Evolutionary conservation across 164 flowering plant genomes (phyloP), one percentile per base, ranked within the genome.

Genomic region (Magnolia changhungtana): DNA sequence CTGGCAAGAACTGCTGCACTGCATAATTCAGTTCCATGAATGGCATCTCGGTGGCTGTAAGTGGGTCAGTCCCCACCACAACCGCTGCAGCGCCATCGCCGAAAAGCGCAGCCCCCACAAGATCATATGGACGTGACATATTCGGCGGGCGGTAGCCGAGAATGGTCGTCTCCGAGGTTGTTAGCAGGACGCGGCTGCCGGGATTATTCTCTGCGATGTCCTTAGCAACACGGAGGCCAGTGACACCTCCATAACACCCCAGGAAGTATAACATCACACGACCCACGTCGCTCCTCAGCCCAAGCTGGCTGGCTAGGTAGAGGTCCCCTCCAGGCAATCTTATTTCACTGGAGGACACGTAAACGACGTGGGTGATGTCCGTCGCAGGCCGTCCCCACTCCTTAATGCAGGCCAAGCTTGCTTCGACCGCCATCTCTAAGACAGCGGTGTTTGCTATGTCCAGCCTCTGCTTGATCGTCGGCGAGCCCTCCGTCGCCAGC

Each of bases 141-240:
- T 77, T 89, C 8, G 94, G 92, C 0, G 92, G 92, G 19, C 92
- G 89, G 67, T 86, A 90, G 0, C 92, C 91, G 3, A 90, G 82
- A 37, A 90, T 84, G 63, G 94, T 90, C 24, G 92, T 90, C 69
- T 90, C 94, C 0, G 92, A 84, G 21, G 92, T 89, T 0, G 92
- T 82, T 27, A 90, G 37, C 3, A 90, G 75, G 65, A 90, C 85
- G 3, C 94, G 87, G 76, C 91, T 88, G 8, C 92, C 94, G 0
- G 90, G 94, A 72, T 89, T 90, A 81, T 90, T 90, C 76, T 90
- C 94, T 0, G 92, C 92, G 19, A 90, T 86, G 84, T 90, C 92
- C 79, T 89, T 88, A 69, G 92, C 94, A 0, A 90, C 88, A 19
- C 92, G 75, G 8, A 90, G 88, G 58, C 88, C 94, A 1, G 92